Percentiles rank a stretch among this genome's conserved stretches.
These are phyloP conservation scores for Colletotrichum agaves DNA, from an alignment of 2,329 filamentous ascomycete genomes.

Conservation along the genomic window DNA sequence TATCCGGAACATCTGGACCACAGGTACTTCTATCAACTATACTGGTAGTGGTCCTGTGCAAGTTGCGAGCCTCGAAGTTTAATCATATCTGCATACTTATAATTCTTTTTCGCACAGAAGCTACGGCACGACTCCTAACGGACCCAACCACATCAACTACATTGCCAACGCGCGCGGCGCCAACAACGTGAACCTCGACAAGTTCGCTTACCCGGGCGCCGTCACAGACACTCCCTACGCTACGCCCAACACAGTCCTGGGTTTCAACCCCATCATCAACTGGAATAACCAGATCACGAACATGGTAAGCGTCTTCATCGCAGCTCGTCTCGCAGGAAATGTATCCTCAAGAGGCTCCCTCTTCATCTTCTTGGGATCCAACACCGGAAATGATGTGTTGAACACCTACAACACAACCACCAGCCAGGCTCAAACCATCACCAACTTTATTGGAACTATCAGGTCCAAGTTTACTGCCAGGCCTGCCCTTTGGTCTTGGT, in stretches of 20 bases:
- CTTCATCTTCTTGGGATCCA: slow-evolving; percentile 24
- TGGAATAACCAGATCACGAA: slow-evolving; percentile 20
- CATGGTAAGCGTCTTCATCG: neutral
- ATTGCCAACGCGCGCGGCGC: slow-evolving; percentile 10
- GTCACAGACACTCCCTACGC: slow-evolving; percentile 7
- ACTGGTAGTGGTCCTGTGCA: neutral
- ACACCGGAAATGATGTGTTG: slow-evolving; percentile 18
- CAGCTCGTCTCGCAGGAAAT: neutral
- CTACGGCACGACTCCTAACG: slow-evolving; percentile 3
- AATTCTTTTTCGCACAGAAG: neutral
- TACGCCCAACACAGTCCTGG: neutral
- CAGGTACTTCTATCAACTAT: slow-evolving; percentile 11
- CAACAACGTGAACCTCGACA: slow-evolving; percentile 11
- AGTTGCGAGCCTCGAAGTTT: accelerated
- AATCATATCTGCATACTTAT: accelerated
- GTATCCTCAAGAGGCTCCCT: slow-evolving; percentile 8
- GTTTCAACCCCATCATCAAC: slow-evolving; percentile 18
- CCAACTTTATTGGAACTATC: slow-evolving; percentile 8
- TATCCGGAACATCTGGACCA: slow-evolving; percentile 2
- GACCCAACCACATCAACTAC: slow-evolving; percentile 19
- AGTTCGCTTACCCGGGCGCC: slow-evolving; percentile 5
- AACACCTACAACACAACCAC: slow-evolving; percentile 25
- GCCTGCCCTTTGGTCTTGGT: too few species aligned
- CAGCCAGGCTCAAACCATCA: slow-evolving; percentile 14
- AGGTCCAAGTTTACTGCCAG: neutral